These are phyloP conservation scores for Parachaetomium inaequale DNA, from an alignment of 495 filamentous ascomycete genomes.

Conservation along the genomic window DNA sequence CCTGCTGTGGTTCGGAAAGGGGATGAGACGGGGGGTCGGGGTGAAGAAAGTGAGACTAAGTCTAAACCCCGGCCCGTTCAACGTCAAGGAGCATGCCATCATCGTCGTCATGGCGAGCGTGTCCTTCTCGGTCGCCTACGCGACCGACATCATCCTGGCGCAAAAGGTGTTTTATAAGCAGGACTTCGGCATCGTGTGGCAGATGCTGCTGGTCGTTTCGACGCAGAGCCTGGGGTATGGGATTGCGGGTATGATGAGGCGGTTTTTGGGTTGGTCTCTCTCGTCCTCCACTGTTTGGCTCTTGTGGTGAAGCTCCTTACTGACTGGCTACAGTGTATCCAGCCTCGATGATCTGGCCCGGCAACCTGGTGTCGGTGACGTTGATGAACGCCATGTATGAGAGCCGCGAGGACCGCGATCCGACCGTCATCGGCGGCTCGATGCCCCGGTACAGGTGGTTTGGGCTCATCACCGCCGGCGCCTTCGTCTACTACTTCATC, in stretches of 20 bases:
- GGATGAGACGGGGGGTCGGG: neutral
- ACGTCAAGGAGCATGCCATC: slow-evolving; percentile 75
- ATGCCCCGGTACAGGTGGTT: slow-evolving; percentile 62
- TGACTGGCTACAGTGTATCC: slow-evolving; percentile 46
- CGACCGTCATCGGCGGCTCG: slow-evolving; percentile 49
- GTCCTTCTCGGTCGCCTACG: slow-evolving; percentile 59
- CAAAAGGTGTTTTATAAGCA: slow-evolving; percentile 64
- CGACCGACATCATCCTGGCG: slow-evolving; percentile 66
- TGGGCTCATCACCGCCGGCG: slow-evolving; percentile 45
- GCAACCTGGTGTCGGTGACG: slow-evolving; percentile 58
- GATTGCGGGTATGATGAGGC: slow-evolving; percentile 62
- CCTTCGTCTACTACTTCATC: slow-evolving; percentile 59
- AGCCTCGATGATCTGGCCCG: slow-evolving; percentile 74
- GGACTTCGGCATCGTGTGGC: slow-evolving; percentile 63
- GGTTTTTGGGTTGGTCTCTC: slow-evolving; percentile 37
- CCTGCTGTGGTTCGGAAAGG: neutral
- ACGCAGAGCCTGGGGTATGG: slow-evolving; percentile 74
- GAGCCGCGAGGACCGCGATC: slow-evolving; percentile 43
- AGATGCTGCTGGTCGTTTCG: slow-evolving; percentile 64
- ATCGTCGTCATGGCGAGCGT: slow-evolving; percentile 71
- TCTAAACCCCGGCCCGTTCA: slow-evolving; percentile 71
- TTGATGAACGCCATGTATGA: slow-evolving; percentile 73
- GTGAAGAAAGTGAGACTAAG: neutral
- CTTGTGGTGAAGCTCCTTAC: too few species aligned
- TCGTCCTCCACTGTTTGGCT: too few species aligned